Evolutionary conservation across 129 eudicot genomes (phyloP).

Genomic region (Centella asiatica): DNA sequence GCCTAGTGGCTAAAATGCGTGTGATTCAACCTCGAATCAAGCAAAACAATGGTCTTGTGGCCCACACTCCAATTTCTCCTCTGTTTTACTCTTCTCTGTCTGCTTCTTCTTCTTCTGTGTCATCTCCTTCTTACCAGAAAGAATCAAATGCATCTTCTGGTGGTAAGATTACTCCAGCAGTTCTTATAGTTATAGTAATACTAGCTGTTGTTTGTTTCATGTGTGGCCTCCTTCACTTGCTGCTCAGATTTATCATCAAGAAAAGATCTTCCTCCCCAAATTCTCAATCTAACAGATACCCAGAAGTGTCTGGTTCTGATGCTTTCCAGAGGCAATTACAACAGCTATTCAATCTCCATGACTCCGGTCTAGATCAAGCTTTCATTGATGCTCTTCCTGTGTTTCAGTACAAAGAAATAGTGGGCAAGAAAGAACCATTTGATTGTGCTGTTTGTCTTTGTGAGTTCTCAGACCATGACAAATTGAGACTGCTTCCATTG

Average conservation of each 20-base stretch:
- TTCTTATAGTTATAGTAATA: slow-evolving; percentile 44
- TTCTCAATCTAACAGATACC: slow-evolving; percentile 50
- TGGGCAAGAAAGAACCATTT: slow-evolving; percentile 84
- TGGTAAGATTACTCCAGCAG: slow-evolving; percentile 49
- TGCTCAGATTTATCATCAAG: slow-evolving; percentile 48
- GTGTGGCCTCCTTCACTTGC: slow-evolving; percentile 57
- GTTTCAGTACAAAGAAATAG: slow-evolving; percentile 66
- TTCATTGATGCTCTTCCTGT: slow-evolving; percentile 88
- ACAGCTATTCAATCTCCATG: slow-evolving; percentile 78
- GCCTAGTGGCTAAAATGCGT: slow-evolving; percentile 38
- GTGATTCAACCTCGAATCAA: slow-evolving; percentile 17
- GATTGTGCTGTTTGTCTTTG: slow-evolving; percentile 97
- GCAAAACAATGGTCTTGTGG: slow-evolving; percentile 17
- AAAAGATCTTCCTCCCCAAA: slow-evolving; percentile 36
- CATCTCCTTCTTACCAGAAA: slow-evolving; percentile 20
- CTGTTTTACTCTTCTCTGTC: slow-evolving; percentile 8
- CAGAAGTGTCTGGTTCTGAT: slow-evolving; percentile 40
- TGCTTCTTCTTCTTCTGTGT: slow-evolving; percentile 20
- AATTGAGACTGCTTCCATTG: slow-evolving; percentile 60
- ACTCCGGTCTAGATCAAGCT: slow-evolving; percentile 81
- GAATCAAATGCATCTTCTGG: slow-evolving; percentile 24
- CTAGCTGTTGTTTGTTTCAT: slow-evolving; percentile 62
- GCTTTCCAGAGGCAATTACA: slow-evolving; percentile 71
- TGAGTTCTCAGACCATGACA: slow-evolving; percentile 70
- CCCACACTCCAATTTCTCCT: slow-evolving; percentile 6